Percentiles rank a stretch among this genome's conserved stretches.
Conservation (phyloP, 148 eudicot genomes). For the Diospyros kaki region DNA sequence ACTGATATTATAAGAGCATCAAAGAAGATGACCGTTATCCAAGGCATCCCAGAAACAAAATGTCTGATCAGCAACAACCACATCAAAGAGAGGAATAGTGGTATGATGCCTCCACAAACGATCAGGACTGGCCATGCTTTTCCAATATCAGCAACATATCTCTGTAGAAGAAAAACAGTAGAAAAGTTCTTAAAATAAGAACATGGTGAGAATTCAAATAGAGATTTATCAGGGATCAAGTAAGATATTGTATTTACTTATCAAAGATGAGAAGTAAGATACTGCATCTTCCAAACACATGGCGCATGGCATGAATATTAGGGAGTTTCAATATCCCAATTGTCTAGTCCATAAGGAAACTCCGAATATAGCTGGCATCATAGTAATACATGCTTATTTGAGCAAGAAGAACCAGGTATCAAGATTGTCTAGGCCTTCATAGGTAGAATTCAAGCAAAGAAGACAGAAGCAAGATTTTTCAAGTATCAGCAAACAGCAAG, state of each 20-base stretch:
- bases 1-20: slow-evolving; percentile 49
- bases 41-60: slow-evolving; percentile 57
- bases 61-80: slow-evolving; percentile 54
- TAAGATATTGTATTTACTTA: background rate
- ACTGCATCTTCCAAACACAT: background rate
- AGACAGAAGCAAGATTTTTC: background rate
- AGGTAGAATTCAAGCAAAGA: background rate
- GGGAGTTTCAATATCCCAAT: too few species aligned
- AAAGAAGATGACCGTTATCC: slow-evolving; percentile 51
- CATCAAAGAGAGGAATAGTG: slow-evolving; percentile 41
- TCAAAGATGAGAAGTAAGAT: background rate
- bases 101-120: slow-evolving; percentile 53
- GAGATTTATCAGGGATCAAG: background rate
- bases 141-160: slow-evolving; percentile 58
- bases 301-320: background rate
- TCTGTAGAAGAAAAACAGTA: slow-evolving; percentile 25
- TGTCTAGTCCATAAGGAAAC: too few species aligned
- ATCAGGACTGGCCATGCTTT: slow-evolving; percentile 53
- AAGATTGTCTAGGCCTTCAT: background rate
- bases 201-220: background rate
- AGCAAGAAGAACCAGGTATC: background rate
- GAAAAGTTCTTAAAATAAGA: background rate
- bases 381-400: background rate
- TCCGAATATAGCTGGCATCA: background rate
- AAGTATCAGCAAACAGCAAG: background rate